Base-by-base conservation (phyloP, 768 basidiomycete genomes). In the Calvatia gigantea region DNA sequence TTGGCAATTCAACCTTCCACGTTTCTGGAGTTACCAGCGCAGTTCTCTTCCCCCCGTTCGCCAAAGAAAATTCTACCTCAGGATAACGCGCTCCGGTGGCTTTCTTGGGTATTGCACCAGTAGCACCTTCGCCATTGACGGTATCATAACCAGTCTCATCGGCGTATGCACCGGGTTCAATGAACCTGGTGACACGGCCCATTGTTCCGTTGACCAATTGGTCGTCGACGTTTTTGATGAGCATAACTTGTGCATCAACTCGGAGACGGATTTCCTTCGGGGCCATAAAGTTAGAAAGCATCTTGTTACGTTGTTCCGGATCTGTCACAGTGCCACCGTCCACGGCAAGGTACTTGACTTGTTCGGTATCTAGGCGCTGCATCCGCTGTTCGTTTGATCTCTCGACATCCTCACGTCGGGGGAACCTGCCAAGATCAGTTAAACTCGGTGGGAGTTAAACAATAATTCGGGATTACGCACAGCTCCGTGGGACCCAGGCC, bases 151-250 rank as follows among this genome's bases (percentile, higher is more conserved):
- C 44, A 12, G 29, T 58, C 17, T 70, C 71, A 5, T 60, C 76
- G 11, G 74, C 76, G 60, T 77, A 79, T 6, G 68, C 61, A 0
- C 68, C 66, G 1, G 81, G 80, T 57, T 86, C 84, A 31, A 74
- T 73, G 68, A 99, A 99, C 3, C 82, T 79, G 27, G 88, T 62
- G 17, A 99, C 81, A 38, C 82, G 85, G 7, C 97, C 97, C 79
- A 97, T 89, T 54, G 86, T 92, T 1, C 97, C 97, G 64, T 99
- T 99, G 42, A 98, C 97, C 6, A 98, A 81, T 2, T 77, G 81
- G 4, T 94, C 93, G 62, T 95, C 91, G 50, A 88, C 73, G 65
- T 98, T 98, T 75, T 98, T 98, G 70, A 94, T 91, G 29, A 97
- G 78, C 94, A 97, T 98, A 37, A 92, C 90, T 70, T 98, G 96